Base-by-base conservation (phyloP, 2,329 filamentous ascomycete species). In the Septoria petroselini region DNA sequence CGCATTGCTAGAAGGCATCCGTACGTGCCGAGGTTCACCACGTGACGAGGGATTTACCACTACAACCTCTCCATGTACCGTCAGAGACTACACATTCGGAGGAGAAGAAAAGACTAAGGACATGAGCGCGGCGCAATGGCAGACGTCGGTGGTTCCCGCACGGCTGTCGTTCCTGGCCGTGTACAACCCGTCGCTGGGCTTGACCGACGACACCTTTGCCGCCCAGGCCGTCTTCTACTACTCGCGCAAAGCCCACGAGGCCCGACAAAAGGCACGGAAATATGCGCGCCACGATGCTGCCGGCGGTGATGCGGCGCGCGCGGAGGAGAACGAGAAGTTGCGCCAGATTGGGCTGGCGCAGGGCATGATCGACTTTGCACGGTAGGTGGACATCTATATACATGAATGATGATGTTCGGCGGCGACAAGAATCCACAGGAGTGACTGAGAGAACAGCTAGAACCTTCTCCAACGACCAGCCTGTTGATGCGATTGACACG, bases 171-270 rank as follows among this genome's bases (percentile, higher is more conserved):
- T 93, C 69, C 79, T 98, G 38, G 84, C 91, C 67, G 94, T 98
- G 68, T 98, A 95, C 77, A 97, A 95, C 68, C 93, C 94, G 27
- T 82, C 85, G 4, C 79, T 94, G 37, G 85, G 86, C 62, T 77
- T 67, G 29, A 80, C 79, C 68, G 86, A 90, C 66, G 85, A 89
- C 65, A 86, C 83, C 2, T 73, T 91, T 56, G 75, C 80, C 42
- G 79, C 91, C 61, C 88, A 98, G 71, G 88, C 97, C 56, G 88
- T 96, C 60, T 98, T 95, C 75, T 96, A 95, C 72, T 86, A 86
- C 62, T 89, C 88, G 4, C 60, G 66, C 38, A 58, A 59, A 6
- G 61, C 62, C 12, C 54, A 60, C 31, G 63, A 67, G 37, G 64
- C 60, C 5, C 60, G 62, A 12, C 41, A 47, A 7, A 52, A 58